Evolutionary conservation across 306 rosid species (phyloP).

Genomic region (Benincasa hispida): DNA sequence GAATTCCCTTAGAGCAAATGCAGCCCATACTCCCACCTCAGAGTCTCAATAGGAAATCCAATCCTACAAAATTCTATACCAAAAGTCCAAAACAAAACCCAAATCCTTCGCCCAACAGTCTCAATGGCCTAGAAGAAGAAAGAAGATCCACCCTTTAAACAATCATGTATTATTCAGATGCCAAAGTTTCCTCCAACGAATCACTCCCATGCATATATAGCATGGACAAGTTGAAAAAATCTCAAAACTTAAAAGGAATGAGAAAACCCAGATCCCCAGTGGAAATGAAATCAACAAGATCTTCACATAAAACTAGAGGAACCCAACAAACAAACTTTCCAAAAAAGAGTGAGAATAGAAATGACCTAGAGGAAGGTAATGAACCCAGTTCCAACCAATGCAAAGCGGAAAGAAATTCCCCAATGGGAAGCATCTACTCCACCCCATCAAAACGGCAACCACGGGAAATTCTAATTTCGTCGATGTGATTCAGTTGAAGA

Average conservation of each 20-base stretch:
- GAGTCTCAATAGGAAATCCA: constrained; percentile 1
- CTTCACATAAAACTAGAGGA: not conserved
- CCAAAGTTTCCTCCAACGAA: not conserved
- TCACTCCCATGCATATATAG: not conserved
- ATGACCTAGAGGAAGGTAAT: not conserved
- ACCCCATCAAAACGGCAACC: not conserved
- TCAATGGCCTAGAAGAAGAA: constrained; percentile 4
- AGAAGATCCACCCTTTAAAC: not conserved
- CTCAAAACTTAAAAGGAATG: constrained; percentile 1
- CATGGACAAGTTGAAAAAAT: not conserved
- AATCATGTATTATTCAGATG: not conserved
- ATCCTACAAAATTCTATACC: not conserved
- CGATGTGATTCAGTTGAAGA: constrained; percentile 11
- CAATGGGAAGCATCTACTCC: constrained; percentile 10
- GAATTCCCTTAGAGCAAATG: constrained; percentile 45
- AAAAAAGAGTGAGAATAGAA: not conserved
- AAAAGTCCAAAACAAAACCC: not conserved
- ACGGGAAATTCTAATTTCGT: not conserved
- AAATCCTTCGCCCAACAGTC: not conserved
- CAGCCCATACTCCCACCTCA: constrained; percentile 46
- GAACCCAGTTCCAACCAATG: constrained; percentile 1
- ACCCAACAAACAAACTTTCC: not conserved
- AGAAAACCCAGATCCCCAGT: constrained; percentile 17
- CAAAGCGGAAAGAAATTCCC: constrained; percentile 2
- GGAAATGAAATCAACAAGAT: not conserved